Conservation (phyloP, 2,329 filamentous ascomycete species). For the Blumeria graminis region DNA sequence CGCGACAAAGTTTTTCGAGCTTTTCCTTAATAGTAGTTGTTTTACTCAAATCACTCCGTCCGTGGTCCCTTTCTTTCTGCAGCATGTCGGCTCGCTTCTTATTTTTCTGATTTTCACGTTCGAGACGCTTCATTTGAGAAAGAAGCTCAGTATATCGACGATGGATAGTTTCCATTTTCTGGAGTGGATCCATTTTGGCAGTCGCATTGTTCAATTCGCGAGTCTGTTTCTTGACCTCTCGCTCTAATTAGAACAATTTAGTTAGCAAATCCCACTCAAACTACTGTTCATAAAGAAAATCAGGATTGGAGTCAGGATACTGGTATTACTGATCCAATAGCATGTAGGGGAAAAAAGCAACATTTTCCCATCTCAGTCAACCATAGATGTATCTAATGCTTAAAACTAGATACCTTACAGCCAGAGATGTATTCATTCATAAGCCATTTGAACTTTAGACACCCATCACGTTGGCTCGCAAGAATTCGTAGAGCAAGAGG, state of each 20-base stretch:
- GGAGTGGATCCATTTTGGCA: constrained; percentile 75
- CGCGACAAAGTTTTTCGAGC: constrained; percentile 81
- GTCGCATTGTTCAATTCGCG: constrained; percentile 73
- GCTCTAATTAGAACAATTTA: constrained; percentile 31
- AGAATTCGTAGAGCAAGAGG: constrained; percentile 3
- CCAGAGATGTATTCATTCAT: no score
- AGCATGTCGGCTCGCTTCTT: constrained; percentile 86
- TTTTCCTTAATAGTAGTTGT: constrained; percentile 85
- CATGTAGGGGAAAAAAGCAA: no score
- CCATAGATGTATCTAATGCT: no score
- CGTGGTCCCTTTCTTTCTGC: constrained; percentile 89
- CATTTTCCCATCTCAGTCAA: no score
- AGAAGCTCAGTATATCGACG: constrained; percentile 80
- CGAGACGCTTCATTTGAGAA: constrained; percentile 83
- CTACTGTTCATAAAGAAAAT: no score
- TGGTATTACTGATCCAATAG: no score
- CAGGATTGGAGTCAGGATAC: no score
- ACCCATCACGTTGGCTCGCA: neutral
- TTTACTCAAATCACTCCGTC: constrained; percentile 70
- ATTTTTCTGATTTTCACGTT: constrained; percentile 83
- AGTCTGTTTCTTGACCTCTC: constrained; percentile 83
- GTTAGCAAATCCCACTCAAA: neutral
- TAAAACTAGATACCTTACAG: no score
- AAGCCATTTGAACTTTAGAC: no score
- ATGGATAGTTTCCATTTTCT: constrained; percentile 73